These are phyloP conservation scores for Tetrapisispora namnaoensis DNA, from an alignment of 805 yeast species.

Conservation along the genomic window DNA sequence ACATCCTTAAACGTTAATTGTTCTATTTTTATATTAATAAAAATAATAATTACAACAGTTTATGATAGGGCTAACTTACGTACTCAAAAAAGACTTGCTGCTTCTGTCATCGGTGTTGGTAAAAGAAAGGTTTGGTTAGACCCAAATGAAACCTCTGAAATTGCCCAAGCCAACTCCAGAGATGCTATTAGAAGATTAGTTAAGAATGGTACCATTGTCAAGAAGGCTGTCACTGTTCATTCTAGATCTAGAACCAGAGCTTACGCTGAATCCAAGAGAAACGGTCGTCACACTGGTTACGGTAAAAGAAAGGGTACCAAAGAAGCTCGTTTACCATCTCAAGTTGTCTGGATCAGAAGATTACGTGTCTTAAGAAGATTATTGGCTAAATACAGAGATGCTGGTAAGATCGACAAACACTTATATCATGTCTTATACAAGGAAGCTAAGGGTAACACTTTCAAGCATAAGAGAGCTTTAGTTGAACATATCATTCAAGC, in stretches of 20 bases:
- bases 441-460: slow-evolving; percentile 98
- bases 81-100: slow-evolving; percentile 99
- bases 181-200: slow-evolving; percentile 96
- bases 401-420: slow-evolving; percentile 99
- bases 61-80: slow-evolving; percentile 84
- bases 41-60: background rate
- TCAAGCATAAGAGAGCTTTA: slow-evolving; percentile 99
- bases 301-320: slow-evolving; percentile 99
- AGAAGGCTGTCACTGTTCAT: slow-evolving; percentile 95
- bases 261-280: slow-evolving; percentile 90
- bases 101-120: slow-evolving; percentile 98
- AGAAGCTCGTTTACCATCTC: slow-evolving; percentile 98
- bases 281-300: slow-evolving; percentile 99
- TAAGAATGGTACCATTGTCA: slow-evolving; percentile 96
- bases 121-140: slow-evolving; percentile 99
- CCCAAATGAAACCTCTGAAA: slow-evolving; percentile 94
- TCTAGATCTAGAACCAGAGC: slow-evolving; percentile 99
- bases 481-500: slow-evolving; percentile 99
- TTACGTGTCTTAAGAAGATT: slow-evolving; percentile 98
- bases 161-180: slow-evolving; percentile 97
- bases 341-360: slow-evolving; percentile 99
- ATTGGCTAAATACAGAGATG: slow-evolving; percentile 97
- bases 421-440: slow-evolving; percentile 96
- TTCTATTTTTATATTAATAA: too few species aligned
- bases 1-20: background rate